These are phyloP conservation scores for Grosmannia serpens DNA, from an alignment of 2,329 filamentous ascomycete genomes.

Conservation along the genomic window DNA sequence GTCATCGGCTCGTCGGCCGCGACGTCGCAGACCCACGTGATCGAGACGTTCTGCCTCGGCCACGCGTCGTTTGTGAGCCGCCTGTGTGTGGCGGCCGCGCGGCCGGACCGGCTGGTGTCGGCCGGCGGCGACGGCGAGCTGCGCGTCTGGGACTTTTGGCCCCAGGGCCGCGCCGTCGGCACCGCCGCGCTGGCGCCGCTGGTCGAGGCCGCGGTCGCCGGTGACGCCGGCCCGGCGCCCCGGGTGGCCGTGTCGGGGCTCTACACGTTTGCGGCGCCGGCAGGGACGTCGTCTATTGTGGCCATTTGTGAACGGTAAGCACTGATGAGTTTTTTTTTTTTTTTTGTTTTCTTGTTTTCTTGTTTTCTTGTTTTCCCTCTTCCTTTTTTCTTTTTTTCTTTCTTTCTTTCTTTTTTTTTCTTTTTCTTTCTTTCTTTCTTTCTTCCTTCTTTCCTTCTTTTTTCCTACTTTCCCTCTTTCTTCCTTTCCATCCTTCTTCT, in stretches of 20 bases:
- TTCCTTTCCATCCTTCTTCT: neutral
- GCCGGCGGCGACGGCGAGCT: slow-evolving; percentile 77
- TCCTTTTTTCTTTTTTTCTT: neutral
- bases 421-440: neutral
- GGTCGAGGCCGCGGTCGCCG: slow-evolving; percentile 22
- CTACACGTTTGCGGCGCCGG: slow-evolving; percentile 17
- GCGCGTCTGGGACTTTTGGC: slow-evolving; percentile 71
- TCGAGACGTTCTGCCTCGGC: slow-evolving; percentile 80
- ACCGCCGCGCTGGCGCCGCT: slow-evolving; percentile 46
- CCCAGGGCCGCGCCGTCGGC: slow-evolving; percentile 37
- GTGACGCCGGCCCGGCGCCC: neutral
- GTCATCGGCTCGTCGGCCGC: slow-evolving; percentile 33
- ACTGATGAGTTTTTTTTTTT: no score
- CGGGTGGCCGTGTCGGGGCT: slow-evolving; percentile 38
- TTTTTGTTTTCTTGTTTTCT: neutral
- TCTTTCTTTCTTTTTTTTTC: neutral
- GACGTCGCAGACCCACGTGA: slow-evolving; percentile 61
- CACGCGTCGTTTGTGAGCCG: slow-evolving; percentile 77
- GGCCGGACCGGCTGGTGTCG: slow-evolving; percentile 59
- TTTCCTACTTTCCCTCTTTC: neutral
- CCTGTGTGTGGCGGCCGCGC: slow-evolving; percentile 50
- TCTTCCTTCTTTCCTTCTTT: neutral
- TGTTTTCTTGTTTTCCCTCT: neutral
- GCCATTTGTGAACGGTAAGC: slow-evolving; percentile 34
- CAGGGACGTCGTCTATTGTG: slow-evolving; percentile 21